Conservation (phyloP, 805 yeast species). For the Candida dajiaensis region DNA sequence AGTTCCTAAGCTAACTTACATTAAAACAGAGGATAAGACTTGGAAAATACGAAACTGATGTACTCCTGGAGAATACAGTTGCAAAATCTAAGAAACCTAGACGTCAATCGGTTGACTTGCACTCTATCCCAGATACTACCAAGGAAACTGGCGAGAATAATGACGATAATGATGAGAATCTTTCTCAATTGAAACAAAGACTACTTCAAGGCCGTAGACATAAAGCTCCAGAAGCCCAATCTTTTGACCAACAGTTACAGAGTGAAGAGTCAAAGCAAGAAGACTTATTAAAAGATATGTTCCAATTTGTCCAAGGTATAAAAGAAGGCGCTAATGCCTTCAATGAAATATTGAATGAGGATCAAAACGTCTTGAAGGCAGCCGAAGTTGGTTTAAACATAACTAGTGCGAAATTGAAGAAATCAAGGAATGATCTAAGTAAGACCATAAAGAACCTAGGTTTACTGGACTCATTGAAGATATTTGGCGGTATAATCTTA, state of each 20-base stretch:
- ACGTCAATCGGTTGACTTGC: conserved; percentile 21
- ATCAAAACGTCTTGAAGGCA: conserved; percentile 31
- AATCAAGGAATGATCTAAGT: conserved; percentile 24
- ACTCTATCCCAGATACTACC: conserved; percentile 5
- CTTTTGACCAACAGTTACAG: conserved; percentile 30
- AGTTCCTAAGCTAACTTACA: neutral
- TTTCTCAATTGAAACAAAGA: conserved; percentile 28
- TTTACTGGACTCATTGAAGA: conserved; percentile 26
- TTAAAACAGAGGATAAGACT: conserved; percentile 7
- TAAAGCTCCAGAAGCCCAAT: conserved; percentile 4
- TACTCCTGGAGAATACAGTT: conserved; percentile 1
- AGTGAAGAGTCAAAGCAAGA: conserved; percentile 33
- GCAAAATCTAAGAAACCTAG: conserved; percentile 4
- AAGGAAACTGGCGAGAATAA: conserved; percentile 13
- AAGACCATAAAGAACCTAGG: conserved; percentile 25
- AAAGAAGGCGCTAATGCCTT: conserved; percentile 36
- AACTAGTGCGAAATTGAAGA: conserved; percentile 29
- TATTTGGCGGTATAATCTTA: conserved; percentile 18
- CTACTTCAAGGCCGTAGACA: conserved; percentile 17
- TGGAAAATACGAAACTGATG: conserved; percentile 5
- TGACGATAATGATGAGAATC: conserved; percentile 25
- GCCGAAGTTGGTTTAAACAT: conserved; percentile 36
- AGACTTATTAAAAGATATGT: conserved; percentile 32
- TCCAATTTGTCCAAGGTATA: conserved; percentile 29
- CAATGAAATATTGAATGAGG: conserved; percentile 33